A percentile compares a stretch with the other conserved stretches of the same genome.
Conservation (phyloP, 108 stramenopile species). For the Fistulifera pelliculosa region DNA sequence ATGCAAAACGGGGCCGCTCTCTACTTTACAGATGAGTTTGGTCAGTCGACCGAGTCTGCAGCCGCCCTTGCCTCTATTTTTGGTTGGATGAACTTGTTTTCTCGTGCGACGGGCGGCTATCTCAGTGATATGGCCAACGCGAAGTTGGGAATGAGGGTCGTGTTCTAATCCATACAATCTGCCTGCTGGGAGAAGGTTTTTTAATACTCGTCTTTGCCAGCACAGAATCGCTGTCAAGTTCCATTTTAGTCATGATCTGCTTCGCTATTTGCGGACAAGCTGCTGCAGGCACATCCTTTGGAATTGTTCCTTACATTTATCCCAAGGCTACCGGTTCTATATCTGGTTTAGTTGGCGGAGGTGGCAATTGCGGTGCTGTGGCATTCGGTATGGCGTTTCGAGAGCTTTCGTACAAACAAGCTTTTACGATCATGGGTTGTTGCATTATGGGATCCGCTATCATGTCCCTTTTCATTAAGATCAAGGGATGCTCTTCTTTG, state of each 20-base stretch:
- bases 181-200: constrained; percentile 55
- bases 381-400: constrained; percentile 56
- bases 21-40: constrained; percentile 74
- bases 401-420: constrained; percentile 21
- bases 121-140: constrained; percentile 44
- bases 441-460: constrained; percentile 35
- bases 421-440: constrained; percentile 44
- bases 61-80: constrained; percentile 72
- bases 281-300: constrained; percentile 65
- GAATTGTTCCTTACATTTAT: constrained; percentile 73
- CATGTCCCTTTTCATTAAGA: constrained; percentile 41
- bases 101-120: constrained; percentile 61
- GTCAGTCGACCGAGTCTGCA: constrained; percentile 50
- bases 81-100: constrained; percentile 76
- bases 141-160: constrained; percentile 72
- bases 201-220: constrained; percentile 56
- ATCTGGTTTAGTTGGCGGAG: constrained; percentile 72
- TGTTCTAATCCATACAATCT: constrained; percentile 35
- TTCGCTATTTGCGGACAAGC: constrained; percentile 73
- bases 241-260: constrained; percentile 56
- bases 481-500: constrained; percentile 57
- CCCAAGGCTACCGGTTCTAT: constrained; percentile 55
- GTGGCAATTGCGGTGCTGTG: constrained; percentile 64
- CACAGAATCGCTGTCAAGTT: constrained; percentile 26
- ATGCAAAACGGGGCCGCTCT: constrained; percentile 72